phyloP scores from a whole-genome alignment of 805 yeast species.

The Starmera dryadoides region DNA sequence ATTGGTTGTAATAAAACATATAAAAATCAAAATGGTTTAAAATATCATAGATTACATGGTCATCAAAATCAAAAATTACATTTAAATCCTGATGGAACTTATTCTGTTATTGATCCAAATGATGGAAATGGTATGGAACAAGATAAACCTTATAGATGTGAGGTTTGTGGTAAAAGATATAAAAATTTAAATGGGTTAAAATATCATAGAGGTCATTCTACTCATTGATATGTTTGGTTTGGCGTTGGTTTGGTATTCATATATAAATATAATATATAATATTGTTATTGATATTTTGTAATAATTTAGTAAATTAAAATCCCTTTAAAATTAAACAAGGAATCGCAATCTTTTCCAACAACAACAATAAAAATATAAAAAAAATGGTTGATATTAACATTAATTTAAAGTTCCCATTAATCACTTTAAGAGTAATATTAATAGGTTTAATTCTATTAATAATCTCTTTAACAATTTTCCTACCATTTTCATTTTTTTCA shows the following conservation, averaged over 20 bases:
- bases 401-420: slow-evolving; percentile 13
- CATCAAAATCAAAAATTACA: slow-evolving; percentile 92
- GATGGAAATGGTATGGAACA: slow-evolving; percentile 94
- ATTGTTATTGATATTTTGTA: no score
- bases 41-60: slow-evolving; percentile 92
- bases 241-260: no score
- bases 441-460: slow-evolving; percentile 3
- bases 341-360: no score
- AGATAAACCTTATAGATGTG: slow-evolving; percentile 97
- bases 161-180: slow-evolving; percentile 95
- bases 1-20: slow-evolving; percentile 97
- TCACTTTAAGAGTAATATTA: slow-evolving; percentile 13
- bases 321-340: no score
- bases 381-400: no score
- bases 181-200: slow-evolving; percentile 94
- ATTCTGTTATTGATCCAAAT: slow-evolving; percentile 87
- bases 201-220: slow-evolving; percentile 97
- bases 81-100: slow-evolving; percentile 89
- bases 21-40: slow-evolving; percentile 95
- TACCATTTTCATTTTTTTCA: slow-evolving; percentile 16
- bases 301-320: background rate
- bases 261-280: no score
- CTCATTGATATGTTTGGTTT: slow-evolving; percentile 54
- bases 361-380: no score
- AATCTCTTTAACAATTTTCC: slow-evolving; percentile 3